Percentiles rank a stretch among this genome's conserved stretches.
Conservation (phyloP, 2,329 filamentous ascomycete genomes). For the Claviceps arundinis region DNA sequence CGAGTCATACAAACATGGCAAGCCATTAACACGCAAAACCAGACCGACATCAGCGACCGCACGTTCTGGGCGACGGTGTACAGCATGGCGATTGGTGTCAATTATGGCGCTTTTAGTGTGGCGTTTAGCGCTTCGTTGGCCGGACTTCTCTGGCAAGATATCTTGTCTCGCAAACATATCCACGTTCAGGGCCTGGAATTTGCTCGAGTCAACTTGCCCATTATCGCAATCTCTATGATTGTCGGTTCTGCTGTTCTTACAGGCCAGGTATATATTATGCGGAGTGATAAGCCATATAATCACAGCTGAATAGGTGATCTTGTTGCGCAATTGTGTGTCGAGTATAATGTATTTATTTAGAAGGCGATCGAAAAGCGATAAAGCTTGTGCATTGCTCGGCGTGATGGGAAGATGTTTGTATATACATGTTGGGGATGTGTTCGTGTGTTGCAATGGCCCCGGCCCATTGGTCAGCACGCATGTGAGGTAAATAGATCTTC, state of each 20-base stretch:
- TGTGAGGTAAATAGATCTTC: too few relatives aligned
- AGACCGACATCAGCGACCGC: constrained; percentile 41
- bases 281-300: constrained; percentile 7
- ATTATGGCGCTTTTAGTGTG: constrained; percentile 61
- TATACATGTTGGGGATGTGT: too few relatives aligned
- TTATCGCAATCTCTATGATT: constrained; percentile 55
- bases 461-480: too few relatives aligned
- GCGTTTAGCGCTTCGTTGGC: constrained; percentile 61
- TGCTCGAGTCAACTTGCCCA: constrained; percentile 54
- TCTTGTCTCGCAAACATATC: constrained; percentile 55
- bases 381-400: too few relatives aligned
- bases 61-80: constrained; percentile 65
- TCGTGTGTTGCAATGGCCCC: too few relatives aligned
- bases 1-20: constrained; percentile 59
- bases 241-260: constrained; percentile 49
- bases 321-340: too few relatives aligned
- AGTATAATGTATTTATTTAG: too few relatives aligned
- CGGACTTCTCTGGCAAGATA: constrained; percentile 60
- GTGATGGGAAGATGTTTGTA: too few relatives aligned
- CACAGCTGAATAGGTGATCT: background rate
- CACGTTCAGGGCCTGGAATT: constrained; percentile 50
- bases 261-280: constrained; percentile 46
- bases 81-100: constrained; percentile 61
- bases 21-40: constrained; percentile 36
- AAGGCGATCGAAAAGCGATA: too few relatives aligned